Evolutionary conservation across 2,329 filamentous ascomycete genomes (phyloP), one percentile per base, ranked within the genome.

Genomic region (Aspergillus ochraceus): DNA sequence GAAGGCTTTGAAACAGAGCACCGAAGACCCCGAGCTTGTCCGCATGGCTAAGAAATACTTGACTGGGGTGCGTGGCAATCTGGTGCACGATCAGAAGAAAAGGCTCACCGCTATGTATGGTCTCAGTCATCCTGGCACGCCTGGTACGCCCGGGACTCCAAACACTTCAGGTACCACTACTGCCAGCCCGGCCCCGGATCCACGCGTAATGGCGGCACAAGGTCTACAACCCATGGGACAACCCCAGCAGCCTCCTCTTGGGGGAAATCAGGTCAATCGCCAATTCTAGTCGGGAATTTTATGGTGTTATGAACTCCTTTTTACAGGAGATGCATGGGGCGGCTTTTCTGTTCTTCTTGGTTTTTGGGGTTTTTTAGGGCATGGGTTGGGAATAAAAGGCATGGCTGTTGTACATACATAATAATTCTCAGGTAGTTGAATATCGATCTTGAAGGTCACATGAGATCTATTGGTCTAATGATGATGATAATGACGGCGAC

Each of bases 1-100:
- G 17, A 81, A 86, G 57, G 82, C 84, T 0, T 72, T 92, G 22
- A 86, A 86, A 66, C 74, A 79, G 55, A 87, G 83, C 57, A 81
- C 79, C 0, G 88, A 90, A 68, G 77, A 81, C 11, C 76, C 76
- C 26, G 77, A 83, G 20, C 70, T 86, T 8, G 76, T 88, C 11
- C 79, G 82, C 11, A 70, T 79, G 29, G 86, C 86, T 2, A 79
- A 76, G 46, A 83, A 81, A 60, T 88, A 88, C 65, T 71, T 89
- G 17, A 74, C 78, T 17, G 83, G 83, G 4, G 77, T 88, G 49
- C 84, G 86, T 59, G 82, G 83, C 6, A 78, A 81, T 55, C 68
- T 88, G 11, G 14, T n/a, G 17, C 83, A 83, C 14, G 81, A 83
- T 62, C 71, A 78, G 49, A 84, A 84, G 71, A 85, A 73, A 59